Evolutionary conservation across 2,329 filamentous ascomycete genomes (phyloP), one percentile per base, ranked within the genome.

Genomic region (Cladobotryum protrusum): DNA sequence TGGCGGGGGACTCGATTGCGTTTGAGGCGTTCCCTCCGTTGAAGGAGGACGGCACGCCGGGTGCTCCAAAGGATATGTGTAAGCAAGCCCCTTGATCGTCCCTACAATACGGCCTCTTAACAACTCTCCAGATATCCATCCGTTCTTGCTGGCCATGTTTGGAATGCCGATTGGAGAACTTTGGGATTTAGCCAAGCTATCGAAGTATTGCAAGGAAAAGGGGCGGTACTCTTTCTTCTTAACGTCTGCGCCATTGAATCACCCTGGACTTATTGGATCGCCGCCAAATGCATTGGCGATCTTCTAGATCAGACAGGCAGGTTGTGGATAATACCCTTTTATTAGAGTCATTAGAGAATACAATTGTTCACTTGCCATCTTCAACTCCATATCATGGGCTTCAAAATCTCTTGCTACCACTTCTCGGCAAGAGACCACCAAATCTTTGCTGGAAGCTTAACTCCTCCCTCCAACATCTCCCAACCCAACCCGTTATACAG

Each of bases 1-100:
- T 85, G 1, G 82, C 77, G 0, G 81, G 81, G 0, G 85, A 89
- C 60, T 69, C 75, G 12, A 78, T 77, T 17, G 72, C 77, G 0
- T 86, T 88, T 54, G 85, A 89, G 67, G 74, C 77, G 0, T 79
- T 80, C 65, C 82, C 83, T 2, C 77, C 78, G 0, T 47, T 76
- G 33, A 69, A 72, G 48, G 54, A 65, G 5, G 69, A 74, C 45
- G 71, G 72, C 1, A 63, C 64, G 0, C 35, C 48, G 0, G 67
- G 65, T 2, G 54, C 45, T 0, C 53, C 66, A 18, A 47, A 49
- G 0, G 69, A 71, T 19, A 56, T 76, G 0, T 63, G 73, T 76
- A 58, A 63, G 67, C 59, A 5, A 13, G 29, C 24, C 20, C 14
- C 33, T n/a, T n/a, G n/a, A n/a, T n/a, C n/a, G n/a, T n/a, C n/a